phyloP scores from a whole-genome alignment of 257 asterid species.

The Phtheirospermum japonicum region DNA sequence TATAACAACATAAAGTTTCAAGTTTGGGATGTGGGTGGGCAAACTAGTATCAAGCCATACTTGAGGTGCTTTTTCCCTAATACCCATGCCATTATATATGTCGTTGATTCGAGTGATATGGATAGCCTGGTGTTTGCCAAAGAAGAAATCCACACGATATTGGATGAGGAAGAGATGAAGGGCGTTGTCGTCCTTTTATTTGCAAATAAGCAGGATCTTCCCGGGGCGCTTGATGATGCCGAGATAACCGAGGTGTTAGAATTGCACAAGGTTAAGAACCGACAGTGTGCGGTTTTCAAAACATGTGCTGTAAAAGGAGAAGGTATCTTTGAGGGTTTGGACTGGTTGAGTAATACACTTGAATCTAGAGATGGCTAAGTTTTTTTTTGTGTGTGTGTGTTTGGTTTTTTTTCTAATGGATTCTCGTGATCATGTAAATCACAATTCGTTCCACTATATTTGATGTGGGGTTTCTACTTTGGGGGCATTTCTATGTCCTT shows the following conservation, averaged over 20 bases:
- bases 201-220: constrained; percentile 76
- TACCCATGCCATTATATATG: constrained; percentile 96
- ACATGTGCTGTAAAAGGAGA: constrained; percentile 94
- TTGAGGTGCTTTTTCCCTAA: constrained; percentile 98
- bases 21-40: constrained; percentile 99
- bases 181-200: constrained; percentile 45
- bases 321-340: constrained; percentile 89
- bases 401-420: too few species aligned
- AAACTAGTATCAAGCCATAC: constrained; percentile 95
- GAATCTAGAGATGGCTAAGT: too few species aligned
- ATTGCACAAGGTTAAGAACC: constrained; percentile 81
- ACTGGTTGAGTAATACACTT: constrained; percentile 43
- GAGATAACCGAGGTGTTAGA: constrained; percentile 81
- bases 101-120: constrained; percentile 97
- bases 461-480: too few species aligned
- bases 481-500: too few species aligned
- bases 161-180: constrained; percentile 67
- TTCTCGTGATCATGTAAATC: too few species aligned
- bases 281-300: constrained; percentile 90
- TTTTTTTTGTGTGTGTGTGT: too few species aligned
- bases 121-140: constrained; percentile 88
- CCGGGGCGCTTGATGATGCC: constrained; percentile 96
- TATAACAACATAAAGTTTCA: constrained; percentile 86
- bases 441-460: too few species aligned
- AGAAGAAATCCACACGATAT: constrained; percentile 90